These are phyloP conservation scores for Tetrahymena elliotti DNA, from an alignment of 73 alveolate genomes.

Conservation along the genomic window DNA sequence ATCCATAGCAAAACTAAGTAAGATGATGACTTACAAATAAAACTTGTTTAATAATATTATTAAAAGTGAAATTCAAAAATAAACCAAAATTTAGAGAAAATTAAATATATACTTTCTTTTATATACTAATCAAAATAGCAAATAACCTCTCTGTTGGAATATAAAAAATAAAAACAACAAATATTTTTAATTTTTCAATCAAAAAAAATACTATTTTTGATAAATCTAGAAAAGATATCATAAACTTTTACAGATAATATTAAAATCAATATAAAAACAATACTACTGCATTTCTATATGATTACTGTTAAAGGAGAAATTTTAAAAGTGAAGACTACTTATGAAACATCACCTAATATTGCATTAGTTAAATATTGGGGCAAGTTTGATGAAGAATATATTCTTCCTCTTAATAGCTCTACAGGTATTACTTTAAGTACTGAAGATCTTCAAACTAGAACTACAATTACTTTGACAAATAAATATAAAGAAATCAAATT, in stretches of 20 bases:
- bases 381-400: constrained; percentile 74
- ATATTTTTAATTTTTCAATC: neutral
- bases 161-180: neutral
- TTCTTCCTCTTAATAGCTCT: constrained; percentile 82
- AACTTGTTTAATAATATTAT: neutral
- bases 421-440: constrained; percentile 77
- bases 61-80: neutral
- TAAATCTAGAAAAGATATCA: neutral
- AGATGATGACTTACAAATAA: neutral
- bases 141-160: neutral
- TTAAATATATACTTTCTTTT: neutral
- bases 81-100: neutral
- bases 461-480: constrained; percentile 50
- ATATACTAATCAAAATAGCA: neutral
- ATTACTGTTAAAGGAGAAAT: neutral
- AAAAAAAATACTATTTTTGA: neutral
- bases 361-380: constrained; percentile 97
- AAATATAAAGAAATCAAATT: constrained; percentile 15
- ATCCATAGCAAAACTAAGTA: neutral
- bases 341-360: constrained; percentile 56
- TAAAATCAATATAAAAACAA: too few relatives aligned
- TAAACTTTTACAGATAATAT: neutral
- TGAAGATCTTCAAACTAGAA: constrained; percentile 67
- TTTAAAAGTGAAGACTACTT: neutral
- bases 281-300: too few relatives aligned